Evolutionary conservation across 352 stramenopile species (phyloP).

Genomic region (Phytophthora niederhauseri): DNA sequence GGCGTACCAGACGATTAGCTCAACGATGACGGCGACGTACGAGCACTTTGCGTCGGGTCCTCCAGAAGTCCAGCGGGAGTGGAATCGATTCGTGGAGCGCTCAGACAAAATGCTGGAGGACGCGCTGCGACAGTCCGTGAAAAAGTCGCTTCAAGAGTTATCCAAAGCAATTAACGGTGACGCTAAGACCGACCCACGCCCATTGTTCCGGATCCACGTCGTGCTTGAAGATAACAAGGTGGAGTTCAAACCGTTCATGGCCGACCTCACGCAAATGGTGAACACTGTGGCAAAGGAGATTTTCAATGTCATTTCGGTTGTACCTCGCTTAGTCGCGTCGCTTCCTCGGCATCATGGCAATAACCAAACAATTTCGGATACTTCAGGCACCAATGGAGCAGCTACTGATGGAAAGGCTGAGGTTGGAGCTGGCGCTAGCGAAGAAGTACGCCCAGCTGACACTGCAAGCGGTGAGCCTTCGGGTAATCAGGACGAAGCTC

Average conservation of each 20-base stretch:
- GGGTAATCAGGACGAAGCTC: conserved; percentile 29
- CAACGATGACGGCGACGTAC: conserved; percentile 93
- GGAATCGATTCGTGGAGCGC: conserved; percentile 89
- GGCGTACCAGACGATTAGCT: conserved; percentile 86
- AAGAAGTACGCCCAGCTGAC: conserved; percentile 32
- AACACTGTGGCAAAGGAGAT: conserved; percentile 96
- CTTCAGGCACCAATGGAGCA: conserved; percentile 1
- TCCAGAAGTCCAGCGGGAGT: conserved; percentile 93
- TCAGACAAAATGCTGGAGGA: conserved; percentile 93
- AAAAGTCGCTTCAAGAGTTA: conserved; percentile 95
- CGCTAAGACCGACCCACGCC: conserved; percentile 90
- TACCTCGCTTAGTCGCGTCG: conserved; percentile 83
- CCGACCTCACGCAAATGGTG: conserved; percentile 94
- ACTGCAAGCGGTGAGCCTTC: conserved; percentile 21
- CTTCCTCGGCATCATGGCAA: conserved; percentile 31
- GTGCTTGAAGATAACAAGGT: conserved; percentile 94
- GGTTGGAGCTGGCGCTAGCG: conserved; percentile 10
- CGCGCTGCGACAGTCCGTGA: conserved; percentile 92
- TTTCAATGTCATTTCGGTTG: conserved; percentile 93
- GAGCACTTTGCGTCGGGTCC: conserved; percentile 91
- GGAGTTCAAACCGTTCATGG: conserved; percentile 95
- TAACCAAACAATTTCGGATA: conserved; percentile 35
- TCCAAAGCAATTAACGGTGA: conserved; percentile 95
- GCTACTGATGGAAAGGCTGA: conserved; percentile 24
- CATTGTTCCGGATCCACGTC: conserved; percentile 94